These are phyloP conservation scores for Calocera cornea DNA, from an alignment of 768 basidiomycete genomes.

Conservation along the genomic window DNA sequence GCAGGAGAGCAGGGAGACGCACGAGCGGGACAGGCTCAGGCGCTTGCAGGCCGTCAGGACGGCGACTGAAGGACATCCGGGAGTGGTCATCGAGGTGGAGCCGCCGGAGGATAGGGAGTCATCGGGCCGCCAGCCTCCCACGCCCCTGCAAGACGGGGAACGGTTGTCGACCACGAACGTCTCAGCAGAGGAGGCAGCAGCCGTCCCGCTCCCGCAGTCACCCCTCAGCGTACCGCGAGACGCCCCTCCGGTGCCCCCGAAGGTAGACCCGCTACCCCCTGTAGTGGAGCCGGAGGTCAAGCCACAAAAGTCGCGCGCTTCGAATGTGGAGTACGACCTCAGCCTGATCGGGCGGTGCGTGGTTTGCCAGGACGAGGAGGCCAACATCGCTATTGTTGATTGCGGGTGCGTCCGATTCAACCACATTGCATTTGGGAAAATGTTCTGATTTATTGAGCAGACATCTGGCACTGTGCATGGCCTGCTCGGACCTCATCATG, in stretches of 20 bases:
- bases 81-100: not conserved
- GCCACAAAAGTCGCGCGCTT: not conserved
- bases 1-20: not conserved
- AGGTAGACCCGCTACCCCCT: not conserved
- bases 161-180: not conserved
- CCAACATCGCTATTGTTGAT: constrained; percentile 84
- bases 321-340: constrained; percentile 10
- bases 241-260: not conserved
- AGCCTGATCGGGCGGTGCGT: constrained; percentile 59
- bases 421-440: not conserved
- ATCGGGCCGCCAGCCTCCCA: not conserved
- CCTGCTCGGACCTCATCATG: constrained; percentile 70
- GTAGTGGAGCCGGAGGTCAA: not conserved
- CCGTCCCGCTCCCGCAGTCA: constrained; percentile 1
- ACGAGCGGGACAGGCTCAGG: not conserved
- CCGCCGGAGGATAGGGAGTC: not conserved
- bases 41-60: not conserved
- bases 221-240: not conserved
- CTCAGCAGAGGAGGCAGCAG: constrained; percentile 3
- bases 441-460: constrained; percentile 26
- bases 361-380: constrained; percentile 87
- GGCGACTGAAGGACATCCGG: not conserved
- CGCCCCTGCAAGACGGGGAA: not conserved
- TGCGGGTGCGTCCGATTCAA: constrained; percentile 54
- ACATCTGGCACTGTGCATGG: constrained; percentile 66